These are phyloP conservation scores for Jamesozyma lodderae DNA, from an alignment of 805 yeast species.

Conservation along the genomic window DNA sequence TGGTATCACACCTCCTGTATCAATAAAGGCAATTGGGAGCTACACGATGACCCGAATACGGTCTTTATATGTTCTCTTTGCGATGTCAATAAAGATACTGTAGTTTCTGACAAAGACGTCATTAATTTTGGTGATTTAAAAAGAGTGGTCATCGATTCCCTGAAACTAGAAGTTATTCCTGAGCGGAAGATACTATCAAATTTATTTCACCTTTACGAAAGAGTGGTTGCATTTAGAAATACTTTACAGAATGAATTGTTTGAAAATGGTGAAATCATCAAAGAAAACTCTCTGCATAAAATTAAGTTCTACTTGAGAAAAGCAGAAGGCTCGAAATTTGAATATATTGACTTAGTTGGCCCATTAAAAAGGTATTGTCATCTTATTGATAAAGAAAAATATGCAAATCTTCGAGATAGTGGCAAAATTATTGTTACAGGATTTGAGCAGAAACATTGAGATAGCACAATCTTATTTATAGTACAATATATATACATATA, in stretches of 20 bases:
- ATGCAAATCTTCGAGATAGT: not conserved
- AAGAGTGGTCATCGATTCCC: constrained; percentile 11
- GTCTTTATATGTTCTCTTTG: constrained; percentile 49
- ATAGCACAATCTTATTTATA: too few species aligned
- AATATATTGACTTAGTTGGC: constrained; percentile 7
- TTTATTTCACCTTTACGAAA: constrained; percentile 10
- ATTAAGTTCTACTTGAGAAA: constrained; percentile 40
- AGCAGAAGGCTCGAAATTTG: constrained; percentile 35
- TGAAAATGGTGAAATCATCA: constrained; percentile 12
- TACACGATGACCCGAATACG: constrained; percentile 29
- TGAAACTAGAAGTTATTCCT: constrained; percentile 17
- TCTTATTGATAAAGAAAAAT: constrained; percentile 3
- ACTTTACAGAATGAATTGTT: constrained; percentile 8
- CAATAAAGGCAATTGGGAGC: constrained; percentile 30
- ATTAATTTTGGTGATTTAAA: constrained; percentile 15
- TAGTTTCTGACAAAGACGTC: not conserved
- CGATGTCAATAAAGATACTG: constrained; percentile 24
- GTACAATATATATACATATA: too few species aligned
- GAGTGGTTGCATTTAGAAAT: constrained; percentile 11
- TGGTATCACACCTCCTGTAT: constrained; percentile 65
- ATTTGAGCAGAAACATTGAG: too few species aligned
- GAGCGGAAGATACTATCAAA: constrained; percentile 10
- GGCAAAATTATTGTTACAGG: constrained; percentile 7
- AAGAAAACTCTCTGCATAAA: constrained; percentile 20
- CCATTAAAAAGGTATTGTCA: constrained; percentile 11